Conservation (phyloP, 345 rosid genomes). For the Clausena lansium region DNA sequence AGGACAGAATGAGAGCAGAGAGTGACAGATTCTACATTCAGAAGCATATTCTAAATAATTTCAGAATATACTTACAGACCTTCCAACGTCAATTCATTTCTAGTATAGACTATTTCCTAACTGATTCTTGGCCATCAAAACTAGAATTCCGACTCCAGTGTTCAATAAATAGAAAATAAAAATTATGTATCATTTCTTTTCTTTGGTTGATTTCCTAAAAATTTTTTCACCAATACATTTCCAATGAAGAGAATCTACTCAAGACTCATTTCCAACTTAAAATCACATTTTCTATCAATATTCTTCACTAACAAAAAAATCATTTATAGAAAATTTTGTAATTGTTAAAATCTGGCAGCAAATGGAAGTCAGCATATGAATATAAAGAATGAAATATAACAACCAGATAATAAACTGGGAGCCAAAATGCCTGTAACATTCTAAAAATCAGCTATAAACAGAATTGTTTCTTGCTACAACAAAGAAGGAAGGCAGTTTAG, state of each 20-base stretch:
- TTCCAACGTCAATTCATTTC: neutral
- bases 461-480: slow-evolving; percentile 27
- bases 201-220: neutral
- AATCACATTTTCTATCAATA: neutral
- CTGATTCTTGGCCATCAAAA: neutral
- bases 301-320: neutral
- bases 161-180: neutral
- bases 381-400: slow-evolving; percentile 11
- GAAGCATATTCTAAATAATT: neutral
- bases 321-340: neutral
- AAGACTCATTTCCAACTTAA: neutral
- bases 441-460: slow-evolving; percentile 16
- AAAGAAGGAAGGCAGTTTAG: slow-evolving; percentile 23
- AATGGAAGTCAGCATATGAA: neutral
- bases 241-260: neutral
- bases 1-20: slow-evolving; percentile 10
- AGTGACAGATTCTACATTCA: neutral
- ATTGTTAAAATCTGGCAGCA: neutral
- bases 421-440: slow-evolving; percentile 8
- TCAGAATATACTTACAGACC: neutral
- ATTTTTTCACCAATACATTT: neutral
- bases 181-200: neutral
- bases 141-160: neutral
- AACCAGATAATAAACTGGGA: neutral
- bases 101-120: neutral